Evolutionary conservation across 2,329 filamentous ascomycete genomes (phyloP).

Genomic region (Penicillium olsonii): DNA sequence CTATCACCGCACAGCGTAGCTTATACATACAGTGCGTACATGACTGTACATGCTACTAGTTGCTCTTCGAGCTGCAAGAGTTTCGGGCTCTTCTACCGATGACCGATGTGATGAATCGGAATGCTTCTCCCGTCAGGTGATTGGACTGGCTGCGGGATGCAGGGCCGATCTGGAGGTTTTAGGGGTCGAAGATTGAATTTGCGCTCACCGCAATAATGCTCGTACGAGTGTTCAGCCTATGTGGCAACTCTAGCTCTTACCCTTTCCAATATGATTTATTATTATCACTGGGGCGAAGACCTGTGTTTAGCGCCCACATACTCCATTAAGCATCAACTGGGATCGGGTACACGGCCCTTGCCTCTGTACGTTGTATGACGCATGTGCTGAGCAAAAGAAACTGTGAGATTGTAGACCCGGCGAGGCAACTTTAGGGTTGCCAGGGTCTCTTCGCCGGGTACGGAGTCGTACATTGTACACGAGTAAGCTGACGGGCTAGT

Average conservation of each 20-base stretch:
- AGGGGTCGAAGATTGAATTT: neutral
- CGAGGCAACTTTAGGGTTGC: slow-evolving; percentile 1
- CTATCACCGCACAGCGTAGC: no score
- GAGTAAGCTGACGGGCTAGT: neutral
- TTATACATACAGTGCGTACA: no score
- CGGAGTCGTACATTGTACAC: neutral
- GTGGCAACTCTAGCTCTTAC: neutral
- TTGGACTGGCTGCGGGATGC: slow-evolving; percentile 6
- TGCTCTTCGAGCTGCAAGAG: neutral
- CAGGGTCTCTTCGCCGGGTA: neutral
- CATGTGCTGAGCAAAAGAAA: slow-evolving; percentile 3
- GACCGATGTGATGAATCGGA: slow-evolving; percentile 11
- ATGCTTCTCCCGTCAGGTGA: slow-evolving; percentile 4
- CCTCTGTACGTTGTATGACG: slow-evolving; percentile 7
- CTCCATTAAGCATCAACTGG: neutral
- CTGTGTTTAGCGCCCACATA: neutral
- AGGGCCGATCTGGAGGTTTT: slow-evolving; percentile 2
- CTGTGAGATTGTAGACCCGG: slow-evolving; percentile 4
- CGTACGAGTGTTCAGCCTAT: neutral
- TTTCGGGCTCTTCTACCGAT: slow-evolving; percentile 8
- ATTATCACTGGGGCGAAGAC: neutral
- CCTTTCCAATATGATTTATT: no score
- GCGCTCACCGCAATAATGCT: slow-evolving; percentile 5
- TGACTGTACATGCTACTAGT: slow-evolving; percentile 10
- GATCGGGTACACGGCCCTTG: slow-evolving; percentile 6